phyloP scores from a whole-genome alignment of 2,329 filamentous ascomycete genomes.

The Sclerotinia minor region DNA sequence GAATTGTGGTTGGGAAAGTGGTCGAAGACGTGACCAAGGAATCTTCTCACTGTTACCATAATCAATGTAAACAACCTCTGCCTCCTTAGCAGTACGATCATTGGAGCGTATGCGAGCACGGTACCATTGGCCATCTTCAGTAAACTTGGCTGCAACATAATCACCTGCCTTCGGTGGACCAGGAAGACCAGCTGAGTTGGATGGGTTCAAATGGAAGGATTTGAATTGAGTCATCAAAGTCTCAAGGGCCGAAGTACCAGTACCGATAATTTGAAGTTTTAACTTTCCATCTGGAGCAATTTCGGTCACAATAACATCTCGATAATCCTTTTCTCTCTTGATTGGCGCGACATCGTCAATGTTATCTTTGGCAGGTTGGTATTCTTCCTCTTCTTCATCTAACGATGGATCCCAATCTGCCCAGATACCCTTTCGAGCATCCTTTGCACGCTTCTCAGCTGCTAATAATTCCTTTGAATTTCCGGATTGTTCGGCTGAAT shows the following conservation, averaged over 20 bases:
- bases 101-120: slow-evolving; percentile 87
- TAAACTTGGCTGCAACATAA: slow-evolving; percentile 87
- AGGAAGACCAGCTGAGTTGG: slow-evolving; percentile 72
- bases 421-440: slow-evolving; percentile 85
- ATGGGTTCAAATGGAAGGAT: slow-evolving; percentile 81
- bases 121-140: slow-evolving; percentile 90
- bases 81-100: slow-evolving; percentile 83
- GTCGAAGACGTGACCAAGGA: slow-evolving; percentile 78
- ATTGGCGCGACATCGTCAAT: slow-evolving; percentile 52
- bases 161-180: slow-evolving; percentile 87
- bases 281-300: slow-evolving; percentile 79
- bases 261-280: slow-evolving; percentile 88
- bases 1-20: slow-evolving; percentile 80
- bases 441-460: slow-evolving; percentile 87
- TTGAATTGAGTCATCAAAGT: slow-evolving; percentile 89
- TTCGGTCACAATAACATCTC: slow-evolving; percentile 89
- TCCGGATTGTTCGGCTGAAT: slow-evolving; percentile 93
- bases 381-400: slow-evolving; percentile 64
- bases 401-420: slow-evolving; percentile 90
- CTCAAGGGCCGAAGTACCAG: slow-evolving; percentile 80
- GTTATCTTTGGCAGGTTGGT: slow-evolving; percentile 52
- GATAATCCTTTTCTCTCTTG: slow-evolving; percentile 79
- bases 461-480: slow-evolving; percentile 84
- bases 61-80: slow-evolving; percentile 92
- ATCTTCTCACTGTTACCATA: slow-evolving; percentile 93